phyloP scores from a whole-genome alignment of 1,284 basidiomycete species.

The Austroboletus niveus region DNA sequence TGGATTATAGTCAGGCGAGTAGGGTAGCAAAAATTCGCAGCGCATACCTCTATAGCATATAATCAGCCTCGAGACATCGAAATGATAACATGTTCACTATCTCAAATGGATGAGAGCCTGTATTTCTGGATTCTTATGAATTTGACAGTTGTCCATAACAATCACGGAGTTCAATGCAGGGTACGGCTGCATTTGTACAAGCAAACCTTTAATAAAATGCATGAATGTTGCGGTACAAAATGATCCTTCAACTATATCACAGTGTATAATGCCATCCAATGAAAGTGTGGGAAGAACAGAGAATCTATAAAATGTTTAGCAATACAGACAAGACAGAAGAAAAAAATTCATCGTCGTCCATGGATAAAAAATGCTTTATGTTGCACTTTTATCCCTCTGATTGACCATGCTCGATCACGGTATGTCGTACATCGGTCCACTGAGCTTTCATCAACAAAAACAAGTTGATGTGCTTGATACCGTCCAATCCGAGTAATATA shows the following conservation, averaged over 20 bases:
- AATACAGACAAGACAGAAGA: too few species aligned
- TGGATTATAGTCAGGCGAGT: background rate
- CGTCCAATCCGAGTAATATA: too few species aligned
- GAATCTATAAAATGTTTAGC: too few species aligned
- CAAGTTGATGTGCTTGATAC: too few species aligned
- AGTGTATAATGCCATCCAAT: background rate
- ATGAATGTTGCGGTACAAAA: background rate
- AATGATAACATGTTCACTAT: background rate
- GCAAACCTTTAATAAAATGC: background rate
- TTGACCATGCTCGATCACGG: too few species aligned
- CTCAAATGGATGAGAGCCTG: background rate
- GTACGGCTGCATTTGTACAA: background rate
- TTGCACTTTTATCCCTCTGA: too few species aligned
- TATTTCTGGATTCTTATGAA: background rate
- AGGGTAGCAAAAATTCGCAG: background rate
- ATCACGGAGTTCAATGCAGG: background rate
- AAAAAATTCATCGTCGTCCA: slow-evolving; percentile 2
- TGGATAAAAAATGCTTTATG: too few species aligned
- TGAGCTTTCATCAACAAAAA: too few species aligned
- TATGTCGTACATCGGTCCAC: too few species aligned
- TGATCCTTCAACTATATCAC: background rate
- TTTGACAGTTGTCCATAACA: background rate
- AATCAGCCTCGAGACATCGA: too few species aligned
- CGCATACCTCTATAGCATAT: background rate
- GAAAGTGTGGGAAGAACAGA: background rate